Percentiles rank a stretch among this genome's conserved stretches.
Conservation (phyloP, 208 protist genomes). For the Crithidia bombi region DNA sequence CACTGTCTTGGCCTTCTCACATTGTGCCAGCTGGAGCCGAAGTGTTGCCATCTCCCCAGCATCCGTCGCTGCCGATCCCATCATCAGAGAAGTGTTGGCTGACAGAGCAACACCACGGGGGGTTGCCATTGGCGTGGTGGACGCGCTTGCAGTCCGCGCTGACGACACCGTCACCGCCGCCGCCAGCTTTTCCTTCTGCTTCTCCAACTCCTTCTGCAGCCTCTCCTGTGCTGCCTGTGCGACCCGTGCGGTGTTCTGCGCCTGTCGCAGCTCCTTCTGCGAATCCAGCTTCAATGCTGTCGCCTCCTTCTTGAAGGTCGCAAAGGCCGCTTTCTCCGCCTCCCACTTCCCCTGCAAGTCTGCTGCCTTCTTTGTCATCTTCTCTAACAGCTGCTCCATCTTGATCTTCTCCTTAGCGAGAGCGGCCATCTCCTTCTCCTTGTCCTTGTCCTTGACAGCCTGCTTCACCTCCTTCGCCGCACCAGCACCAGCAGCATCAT, state of each 20-base stretch:
- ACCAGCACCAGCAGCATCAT: neutral
- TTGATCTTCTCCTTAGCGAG: constrained; percentile 5
- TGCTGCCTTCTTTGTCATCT: constrained; percentile 9
- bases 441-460: constrained; percentile 27
- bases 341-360: constrained; percentile 21
- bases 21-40: constrained; percentile 3
- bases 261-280: constrained; percentile 27
- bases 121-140: constrained; percentile 10
- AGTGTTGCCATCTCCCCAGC: constrained; percentile 3
- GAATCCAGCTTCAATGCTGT: constrained; percentile 1
- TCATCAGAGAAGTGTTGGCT: neutral
- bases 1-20: constrained; percentile 14
- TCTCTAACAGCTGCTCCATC: constrained; percentile 7
- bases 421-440: constrained; percentile 6
- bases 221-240: constrained; percentile 22
- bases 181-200: constrained; percentile 24
- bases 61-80: too few relatives aligned
- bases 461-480: constrained; percentile 12
- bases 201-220: constrained; percentile 28
- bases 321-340: constrained; percentile 23
- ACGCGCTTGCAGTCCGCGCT: constrained; percentile 4
- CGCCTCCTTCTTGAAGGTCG: constrained; percentile 4
- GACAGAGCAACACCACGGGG: neutral
- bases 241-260: constrained; percentile 2
- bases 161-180: neutral